Percentiles rank a stretch among this genome's conserved stretches.
Evolutionary conservation across 129 eudicot genomes (phyloP).

Genomic region (Flaveria brownii): DNA sequence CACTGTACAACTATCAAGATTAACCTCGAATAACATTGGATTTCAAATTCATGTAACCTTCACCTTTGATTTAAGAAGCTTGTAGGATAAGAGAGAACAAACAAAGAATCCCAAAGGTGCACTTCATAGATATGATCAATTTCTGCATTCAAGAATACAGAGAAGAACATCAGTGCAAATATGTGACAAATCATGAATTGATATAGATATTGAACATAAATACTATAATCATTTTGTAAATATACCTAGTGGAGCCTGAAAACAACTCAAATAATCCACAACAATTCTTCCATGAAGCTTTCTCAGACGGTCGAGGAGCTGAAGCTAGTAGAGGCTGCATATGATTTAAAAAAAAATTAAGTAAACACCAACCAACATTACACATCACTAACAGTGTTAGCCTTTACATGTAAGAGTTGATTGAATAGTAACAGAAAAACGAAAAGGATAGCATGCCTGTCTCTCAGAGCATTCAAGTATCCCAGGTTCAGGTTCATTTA

Average conservation of each 20-base stretch:
- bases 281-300: conserved; percentile 78
- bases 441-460: conserved; percentile 37
- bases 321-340: conserved; percentile 30
- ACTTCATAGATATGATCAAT: neutral
- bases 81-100: too few relatives aligned
- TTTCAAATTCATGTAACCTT: too few relatives aligned
- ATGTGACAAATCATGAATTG: neutral
- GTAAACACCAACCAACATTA: neutral
- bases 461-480: conserved; percentile 41
- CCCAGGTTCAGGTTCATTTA: conserved; percentile 31
- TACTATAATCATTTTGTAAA: neutral
- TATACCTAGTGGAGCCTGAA: conserved; percentile 44
- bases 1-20: too few relatives aligned
- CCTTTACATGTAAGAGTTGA: neutral
- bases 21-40: too few relatives aligned
- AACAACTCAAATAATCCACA: conserved; percentile 82
- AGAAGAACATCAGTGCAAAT: conserved; percentile 8
- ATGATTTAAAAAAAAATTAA: neutral
- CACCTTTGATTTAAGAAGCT: too few relatives aligned
- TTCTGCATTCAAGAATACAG: conserved; percentile 24
- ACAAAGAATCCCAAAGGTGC: too few relatives aligned
- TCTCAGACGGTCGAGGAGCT: conserved; percentile 45
- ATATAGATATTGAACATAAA: neutral
- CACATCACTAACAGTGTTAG: neutral
- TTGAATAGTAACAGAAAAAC: conserved; percentile 13